phyloP scores from a whole-genome alignment of 345 rosid genomes.

The Heritiera littoralis region DNA sequence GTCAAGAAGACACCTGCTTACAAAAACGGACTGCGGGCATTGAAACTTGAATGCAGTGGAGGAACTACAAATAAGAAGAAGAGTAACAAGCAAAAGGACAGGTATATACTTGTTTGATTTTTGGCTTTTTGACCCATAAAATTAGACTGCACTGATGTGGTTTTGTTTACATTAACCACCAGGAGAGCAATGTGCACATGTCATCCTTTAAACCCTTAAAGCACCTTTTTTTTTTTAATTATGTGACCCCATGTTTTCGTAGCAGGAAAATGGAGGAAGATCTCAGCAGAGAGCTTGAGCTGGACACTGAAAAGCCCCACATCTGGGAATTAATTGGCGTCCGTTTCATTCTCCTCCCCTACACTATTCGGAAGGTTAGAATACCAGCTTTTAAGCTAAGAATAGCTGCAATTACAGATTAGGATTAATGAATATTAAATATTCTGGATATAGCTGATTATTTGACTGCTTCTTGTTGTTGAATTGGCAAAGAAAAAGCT shows the following conservation, averaged over 20 bases:
- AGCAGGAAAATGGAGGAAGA: slow-evolving; percentile 82
- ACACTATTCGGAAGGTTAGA: slow-evolving; percentile 71
- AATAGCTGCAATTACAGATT: neutral
- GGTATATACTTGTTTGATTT: slow-evolving; percentile 38
- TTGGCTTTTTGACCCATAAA: neutral
- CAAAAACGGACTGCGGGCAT: slow-evolving; percentile 79
- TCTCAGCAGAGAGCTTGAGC: slow-evolving; percentile 85
- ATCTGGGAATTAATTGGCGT: slow-evolving; percentile 78
- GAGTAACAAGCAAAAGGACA: slow-evolving; percentile 70
- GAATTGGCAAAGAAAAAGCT: neutral
- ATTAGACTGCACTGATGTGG: slow-evolving; percentile 2
- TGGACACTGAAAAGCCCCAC: slow-evolving; percentile 80
- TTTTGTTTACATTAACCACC: neutral
- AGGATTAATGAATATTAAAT: slow-evolving; percentile 1
- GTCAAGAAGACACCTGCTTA: slow-evolving; percentile 91
- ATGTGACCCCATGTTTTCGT: neutral
- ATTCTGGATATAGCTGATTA: neutral
- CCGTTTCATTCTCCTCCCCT: slow-evolving; percentile 72
- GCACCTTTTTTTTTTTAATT: neutral
- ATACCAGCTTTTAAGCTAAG: neutral
- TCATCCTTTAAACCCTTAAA: no score
- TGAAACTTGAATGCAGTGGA: slow-evolving; percentile 85
- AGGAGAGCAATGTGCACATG: neutral
- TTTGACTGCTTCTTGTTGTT: neutral
- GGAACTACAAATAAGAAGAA: slow-evolving; percentile 78